Base-by-base conservation (phyloP, 192 early-diverging fungal species). In the Backusella sp. region DNA sequence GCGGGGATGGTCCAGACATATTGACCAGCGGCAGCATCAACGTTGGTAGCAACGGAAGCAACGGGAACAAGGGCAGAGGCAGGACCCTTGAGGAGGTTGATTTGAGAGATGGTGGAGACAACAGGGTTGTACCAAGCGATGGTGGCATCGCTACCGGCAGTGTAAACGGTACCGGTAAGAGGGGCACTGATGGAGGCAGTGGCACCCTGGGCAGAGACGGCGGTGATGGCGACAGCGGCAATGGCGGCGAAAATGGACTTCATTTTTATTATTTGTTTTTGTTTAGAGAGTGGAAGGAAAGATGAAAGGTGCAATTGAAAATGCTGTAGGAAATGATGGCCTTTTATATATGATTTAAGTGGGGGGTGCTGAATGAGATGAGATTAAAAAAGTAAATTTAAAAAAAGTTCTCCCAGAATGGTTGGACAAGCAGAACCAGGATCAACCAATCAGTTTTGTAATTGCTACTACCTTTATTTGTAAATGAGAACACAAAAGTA, bases 1-100 rank as follows among this genome's bases (percentile, higher is more conserved):
- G 80, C 66, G 28, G 80, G 80, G 46, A 82, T 72, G 37, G 53
- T 52, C 80, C 80, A 82, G 73, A 41, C 75, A 23, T 76, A 76
- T 8, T 28, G 23, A 17, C 32, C 30, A 19, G 37, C 14, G 9
- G 39, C 17, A 14, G 80, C 66, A 66, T 32, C n/a, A 17, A 82
- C 80, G 39, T 82, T 82, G 56, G 67, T 66, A 44, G 77, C 77
- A 76, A 82, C 69, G 30, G n/a, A 11, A 8, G 8, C 19, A 36
- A 82, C 59, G 76, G 71, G 72, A n/a, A 67, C 73, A 42, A 82
- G 73, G 41, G 80, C 80, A 68, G 32, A 76, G 15, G 66, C 23
- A 30, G 44, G 62, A 49, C 80, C 80, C 46, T 78, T 26, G 44
- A 44, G 66, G 7, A 82, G 69, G 9, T 66, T 37, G 44, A 82